phyloP scores from a whole-genome alignment of 1,139 yeast species.

The Wickerhamomyces sp. region DNA sequence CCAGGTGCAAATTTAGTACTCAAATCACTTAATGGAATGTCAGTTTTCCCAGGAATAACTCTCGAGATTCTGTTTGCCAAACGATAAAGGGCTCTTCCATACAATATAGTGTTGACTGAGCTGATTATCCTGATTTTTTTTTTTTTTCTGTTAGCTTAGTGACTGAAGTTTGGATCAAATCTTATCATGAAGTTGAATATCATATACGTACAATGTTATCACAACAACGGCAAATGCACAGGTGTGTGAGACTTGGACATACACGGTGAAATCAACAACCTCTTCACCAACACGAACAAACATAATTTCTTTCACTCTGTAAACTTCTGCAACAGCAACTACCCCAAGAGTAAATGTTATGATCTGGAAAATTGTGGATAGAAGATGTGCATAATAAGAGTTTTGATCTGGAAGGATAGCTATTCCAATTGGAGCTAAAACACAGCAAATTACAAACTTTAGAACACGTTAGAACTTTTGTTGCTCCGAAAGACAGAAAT shows the following conservation, averaged over 20 bases:
- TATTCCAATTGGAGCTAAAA: conserved; percentile 7
- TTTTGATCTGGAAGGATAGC: conserved; percentile 6
- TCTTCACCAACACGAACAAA: background rate
- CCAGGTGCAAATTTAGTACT: background rate
- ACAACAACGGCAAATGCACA: background rate
- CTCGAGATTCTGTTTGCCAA: conserved; percentile 10
- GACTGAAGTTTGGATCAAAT: background rate
- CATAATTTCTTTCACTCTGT: background rate
- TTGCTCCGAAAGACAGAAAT: background rate
- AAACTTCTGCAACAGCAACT: background rate
- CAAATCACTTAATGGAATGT: background rate
- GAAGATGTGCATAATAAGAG: background rate
- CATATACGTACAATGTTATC: background rate
- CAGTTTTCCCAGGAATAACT: background rate
- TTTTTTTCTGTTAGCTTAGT: too few species aligned
- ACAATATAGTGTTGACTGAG: conserved; percentile 1
- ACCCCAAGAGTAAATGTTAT: background rate
- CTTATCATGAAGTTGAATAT: too few species aligned
- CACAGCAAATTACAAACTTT: conserved; percentile 4
- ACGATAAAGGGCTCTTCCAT: conserved; percentile 10
- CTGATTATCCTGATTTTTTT: background rate
- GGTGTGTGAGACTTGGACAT: background rate
- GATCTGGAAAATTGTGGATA: background rate
- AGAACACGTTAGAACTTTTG: background rate
- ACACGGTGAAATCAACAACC: background rate